Percentiles rank a stretch among this genome's conserved stretches.
Conservation (phyloP, 345 rosid species). For the Brassica incana region DNA sequence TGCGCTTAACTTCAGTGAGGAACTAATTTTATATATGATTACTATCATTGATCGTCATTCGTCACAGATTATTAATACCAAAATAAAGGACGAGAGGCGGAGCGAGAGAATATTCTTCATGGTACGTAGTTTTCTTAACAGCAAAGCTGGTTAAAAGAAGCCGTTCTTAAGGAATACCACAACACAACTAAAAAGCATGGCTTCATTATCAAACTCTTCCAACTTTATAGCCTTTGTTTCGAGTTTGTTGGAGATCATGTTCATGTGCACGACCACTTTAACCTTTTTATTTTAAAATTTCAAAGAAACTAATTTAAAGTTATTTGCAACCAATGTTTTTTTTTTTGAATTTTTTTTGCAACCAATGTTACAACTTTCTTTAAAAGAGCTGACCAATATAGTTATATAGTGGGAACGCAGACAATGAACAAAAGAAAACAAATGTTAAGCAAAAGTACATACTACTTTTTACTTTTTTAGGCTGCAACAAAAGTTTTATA, state of each 20-base stretch:
- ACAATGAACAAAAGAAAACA: constrained; percentile 2
- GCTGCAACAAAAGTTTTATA: background rate
- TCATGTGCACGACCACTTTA: constrained; percentile 9
- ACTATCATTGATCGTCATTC: background rate
- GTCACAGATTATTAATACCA: background rate
- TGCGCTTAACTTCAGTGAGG: background rate
- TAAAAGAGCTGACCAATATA: constrained; percentile 6
- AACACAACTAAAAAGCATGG: constrained; percentile 13
- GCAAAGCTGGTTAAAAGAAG: constrained; percentile 31
- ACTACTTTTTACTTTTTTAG: background rate
- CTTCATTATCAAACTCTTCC: constrained; percentile 17
- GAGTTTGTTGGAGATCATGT: background rate
- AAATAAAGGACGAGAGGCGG: background rate
- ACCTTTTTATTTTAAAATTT: background rate
- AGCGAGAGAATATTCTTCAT: background rate
- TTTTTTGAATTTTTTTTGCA: too few relatives aligned
- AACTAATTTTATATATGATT: background rate
- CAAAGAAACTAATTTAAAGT: background rate
- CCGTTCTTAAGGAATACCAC: constrained; percentile 22
- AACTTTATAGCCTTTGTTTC: constrained; percentile 18
- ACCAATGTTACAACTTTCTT: background rate
- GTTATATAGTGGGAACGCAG: constrained; percentile 13
- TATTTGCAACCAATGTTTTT: background rate
- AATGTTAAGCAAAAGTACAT: background rate
- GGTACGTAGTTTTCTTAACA: constrained; percentile 3